Evolutionary conservation across 2,329 filamentous ascomycete genomes (phyloP).

Genomic region (Fusarium multiceps): DNA sequence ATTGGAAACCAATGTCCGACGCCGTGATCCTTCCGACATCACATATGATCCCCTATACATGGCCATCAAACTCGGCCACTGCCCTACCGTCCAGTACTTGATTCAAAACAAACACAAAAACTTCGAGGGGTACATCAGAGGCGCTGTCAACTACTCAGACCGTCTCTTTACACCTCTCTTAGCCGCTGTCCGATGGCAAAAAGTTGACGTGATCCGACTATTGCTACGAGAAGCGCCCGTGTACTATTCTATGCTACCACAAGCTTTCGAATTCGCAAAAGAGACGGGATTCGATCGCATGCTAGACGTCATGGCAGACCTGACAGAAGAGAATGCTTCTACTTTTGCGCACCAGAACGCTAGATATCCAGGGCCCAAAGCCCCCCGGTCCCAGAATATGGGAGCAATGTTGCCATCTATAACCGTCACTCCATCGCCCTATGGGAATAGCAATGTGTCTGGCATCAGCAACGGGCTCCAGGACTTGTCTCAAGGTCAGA

Average conservation of each 20-base stretch:
- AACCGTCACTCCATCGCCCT: not conserved
- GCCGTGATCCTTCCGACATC: conserved; percentile 39
- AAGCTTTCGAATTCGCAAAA: conserved; percentile 41
- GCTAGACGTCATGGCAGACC: conserved; percentile 30
- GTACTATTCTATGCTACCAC: conserved; percentile 33
- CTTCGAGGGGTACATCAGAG: conserved; percentile 43
- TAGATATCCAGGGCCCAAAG: conserved; percentile 15
- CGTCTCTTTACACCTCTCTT: conserved; percentile 46
- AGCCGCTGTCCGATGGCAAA: conserved; percentile 46
- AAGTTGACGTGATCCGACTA: conserved; percentile 38
- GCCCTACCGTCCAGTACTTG: conserved; percentile 24
- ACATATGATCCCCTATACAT: conserved; percentile 47
- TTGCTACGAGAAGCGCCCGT: conserved; percentile 35
- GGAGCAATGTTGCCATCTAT: not conserved
- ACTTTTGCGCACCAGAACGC: conserved; percentile 14
- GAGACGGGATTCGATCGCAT: conserved; percentile 31
- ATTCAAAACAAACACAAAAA: conserved; percentile 26
- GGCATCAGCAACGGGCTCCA: conserved; percentile 32
- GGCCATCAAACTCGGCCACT: conserved; percentile 46
- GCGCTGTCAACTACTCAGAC: conserved; percentile 3
- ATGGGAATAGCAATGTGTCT: conserved; percentile 20
- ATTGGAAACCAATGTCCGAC: conserved; percentile 3
- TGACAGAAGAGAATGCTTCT: not conserved
- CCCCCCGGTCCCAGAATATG: conserved; percentile 6
- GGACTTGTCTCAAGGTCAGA: not conserved